Evolutionary conservation across 2,329 filamentous ascomycete species (phyloP).

Genomic region (Sarocladiaceae sp.): DNA sequence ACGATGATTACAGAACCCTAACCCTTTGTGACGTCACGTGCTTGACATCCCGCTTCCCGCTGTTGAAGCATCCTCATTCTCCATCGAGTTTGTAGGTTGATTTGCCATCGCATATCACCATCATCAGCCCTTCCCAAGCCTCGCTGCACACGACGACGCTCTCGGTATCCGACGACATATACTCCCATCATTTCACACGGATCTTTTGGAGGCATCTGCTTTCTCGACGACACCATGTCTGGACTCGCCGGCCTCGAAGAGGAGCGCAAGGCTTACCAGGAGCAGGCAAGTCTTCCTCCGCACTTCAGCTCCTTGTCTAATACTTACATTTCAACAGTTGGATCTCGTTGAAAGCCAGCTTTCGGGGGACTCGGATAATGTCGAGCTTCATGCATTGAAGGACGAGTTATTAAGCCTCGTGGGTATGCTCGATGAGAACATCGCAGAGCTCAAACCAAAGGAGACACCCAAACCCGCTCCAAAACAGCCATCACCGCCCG

Average conservation of each 20-base stretch:
- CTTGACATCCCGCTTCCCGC: no score
- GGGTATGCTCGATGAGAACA: slow-evolving; percentile 68
- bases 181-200: no score
- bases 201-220: no score
- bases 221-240: slow-evolving; percentile 6
- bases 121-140: no score
- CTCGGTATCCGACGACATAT: no score
- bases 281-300: slow-evolving; percentile 39
- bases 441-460: slow-evolving; percentile 67
- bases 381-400: slow-evolving; percentile 70
- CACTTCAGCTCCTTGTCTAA: background rate
- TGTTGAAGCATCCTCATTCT: no score
- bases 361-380: slow-evolving; percentile 72
- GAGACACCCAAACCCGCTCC: slow-evolving; percentile 38
- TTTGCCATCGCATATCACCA: no score
- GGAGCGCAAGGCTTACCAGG: slow-evolving; percentile 49
- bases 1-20: no score
- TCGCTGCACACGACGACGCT: no score
- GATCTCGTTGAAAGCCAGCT: slow-evolving; percentile 71
- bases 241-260: slow-evolving; percentile 37
- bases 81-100: no score
- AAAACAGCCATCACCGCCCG: slow-evolving; percentile 40
- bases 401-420: slow-evolving; percentile 79
- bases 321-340: slow-evolving; percentile 44
- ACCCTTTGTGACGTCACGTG: no score